Evolutionary conservation across 1,284 basidiomycete genomes (phyloP), one percentile per base, ranked within the genome.

Genomic region (Malassezia vespertilionis): DNA sequence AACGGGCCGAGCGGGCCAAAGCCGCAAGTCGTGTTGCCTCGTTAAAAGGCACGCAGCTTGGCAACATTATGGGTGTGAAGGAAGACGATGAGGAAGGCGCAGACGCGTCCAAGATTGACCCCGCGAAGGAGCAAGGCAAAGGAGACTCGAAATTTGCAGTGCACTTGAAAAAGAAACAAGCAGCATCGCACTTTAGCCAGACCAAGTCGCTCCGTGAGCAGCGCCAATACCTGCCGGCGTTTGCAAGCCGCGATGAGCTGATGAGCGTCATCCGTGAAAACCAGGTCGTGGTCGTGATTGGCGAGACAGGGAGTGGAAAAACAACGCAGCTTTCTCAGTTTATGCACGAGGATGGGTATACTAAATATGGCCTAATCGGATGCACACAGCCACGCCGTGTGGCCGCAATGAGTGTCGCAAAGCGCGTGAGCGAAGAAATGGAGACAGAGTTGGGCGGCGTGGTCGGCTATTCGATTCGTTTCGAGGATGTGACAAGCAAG

Each of bases 331-430:
- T 93, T 4, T 76, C 83, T 0, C 90, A 93, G 63, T 93, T 87
- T 72, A 72, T 95, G 46, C 86, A 95, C 68, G 91, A 96, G 72
- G 91, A 95, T 58, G 90, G 91, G 1, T 96, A 91, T 70, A 87
- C 87, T 52, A 72, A 77, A 14, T 78, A 83, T 70, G 90, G 90
- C 7, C 77, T 93, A 30, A 80, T 97, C 33, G 89, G 89, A 6
- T 97, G 90, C 63, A 97, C 91, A 0, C 90, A 96, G 68, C 90
- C 90, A 31, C 80, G 91, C 65, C 86, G 90, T 75, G 90, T 96
- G 10, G 90, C 91, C 37, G 90, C 91, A 10, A 96, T 97, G 90
- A 90, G 86, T 12, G 91, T 96, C 3, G 91, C 91, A 7, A 96
- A 96, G 74, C 88, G 91, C 74, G 91, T 96, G 47, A 89, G 86